phyloP scores from a whole-genome alignment of 2,329 filamentous ascomycete genomes.

The Curvularia sp. region DNA sequence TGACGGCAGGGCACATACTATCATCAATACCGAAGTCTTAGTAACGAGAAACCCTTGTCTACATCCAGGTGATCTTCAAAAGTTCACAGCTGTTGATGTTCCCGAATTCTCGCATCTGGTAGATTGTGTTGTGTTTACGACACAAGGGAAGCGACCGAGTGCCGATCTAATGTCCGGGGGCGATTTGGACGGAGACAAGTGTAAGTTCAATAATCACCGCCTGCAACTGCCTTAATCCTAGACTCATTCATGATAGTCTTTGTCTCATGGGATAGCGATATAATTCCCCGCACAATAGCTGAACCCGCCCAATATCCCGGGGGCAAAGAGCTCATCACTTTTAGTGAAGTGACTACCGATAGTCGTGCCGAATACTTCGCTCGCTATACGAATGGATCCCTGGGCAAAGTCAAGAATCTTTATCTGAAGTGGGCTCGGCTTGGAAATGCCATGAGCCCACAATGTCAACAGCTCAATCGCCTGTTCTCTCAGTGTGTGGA shows the following conservation, averaged over 20 bases:
- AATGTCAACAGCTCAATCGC: constrained; percentile 55
- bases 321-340: constrained; percentile 48
- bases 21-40: constrained; percentile 49
- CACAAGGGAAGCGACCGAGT: constrained; percentile 47
- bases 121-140: constrained; percentile 55
- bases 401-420: constrained; percentile 53
- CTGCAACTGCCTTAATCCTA: background rate
- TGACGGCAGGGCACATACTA: constrained; percentile 45
- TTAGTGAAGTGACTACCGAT: constrained; percentile 50
- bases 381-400: constrained; percentile 50
- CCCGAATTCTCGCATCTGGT: constrained; percentile 50
- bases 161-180: constrained; percentile 56
- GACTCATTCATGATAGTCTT: constrained; percentile 42
- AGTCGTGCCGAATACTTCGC: constrained; percentile 54
- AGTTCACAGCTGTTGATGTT: constrained; percentile 51
- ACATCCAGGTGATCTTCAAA: constrained; percentile 55
- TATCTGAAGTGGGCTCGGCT: constrained; percentile 54
- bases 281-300: constrained; percentile 49
- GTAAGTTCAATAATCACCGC: constrained; percentile 31
- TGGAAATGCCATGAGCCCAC: constrained; percentile 47
- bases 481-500: constrained; percentile 55
- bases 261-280: constrained; percentile 53
- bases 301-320: constrained; percentile 53
- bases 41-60: constrained; percentile 56
- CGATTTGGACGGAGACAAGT: constrained; percentile 54